Percentiles rank a stretch among this genome's conserved stretches.
These are phyloP conservation scores for Harrya chromipes DNA, from an alignment of 768 basidiomycete genomes.

Conservation along the genomic window DNA sequence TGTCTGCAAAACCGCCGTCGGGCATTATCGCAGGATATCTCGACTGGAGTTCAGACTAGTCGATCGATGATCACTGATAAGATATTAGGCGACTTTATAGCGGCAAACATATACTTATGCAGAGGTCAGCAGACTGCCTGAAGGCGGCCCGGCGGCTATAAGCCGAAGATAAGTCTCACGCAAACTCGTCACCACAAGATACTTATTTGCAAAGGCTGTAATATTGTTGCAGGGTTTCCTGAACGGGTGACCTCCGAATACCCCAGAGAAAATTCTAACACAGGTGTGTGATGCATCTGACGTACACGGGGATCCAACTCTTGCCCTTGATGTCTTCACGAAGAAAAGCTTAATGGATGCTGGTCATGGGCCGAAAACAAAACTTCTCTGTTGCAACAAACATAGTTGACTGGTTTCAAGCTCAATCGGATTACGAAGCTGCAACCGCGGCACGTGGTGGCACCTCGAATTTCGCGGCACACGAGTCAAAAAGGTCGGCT, in stretches of 20 bases:
- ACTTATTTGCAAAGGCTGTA: too few species aligned
- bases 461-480: conserved; percentile 55
- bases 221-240: too few species aligned
- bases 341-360: too few species aligned
- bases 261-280: too few species aligned
- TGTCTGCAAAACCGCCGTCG: conserved; percentile 33
- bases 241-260: too few species aligned
- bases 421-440: conserved; percentile 5
- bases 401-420: not conserved
- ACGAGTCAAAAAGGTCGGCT: conserved; percentile 60
- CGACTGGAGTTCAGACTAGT: not conserved
- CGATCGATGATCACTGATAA: not conserved
- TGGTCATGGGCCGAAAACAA: not conserved
- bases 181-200: too few species aligned
- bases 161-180: too few species aligned
- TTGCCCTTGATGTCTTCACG: too few species aligned
- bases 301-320: too few species aligned
- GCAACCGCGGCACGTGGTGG: conserved; percentile 46
- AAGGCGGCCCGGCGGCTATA: too few species aligned
- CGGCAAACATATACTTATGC: not conserved
- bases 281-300: too few species aligned
- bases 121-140: too few species aligned
- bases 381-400: conserved; percentile 1
- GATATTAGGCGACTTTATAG: not conserved
- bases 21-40: conserved; percentile 13